Evolutionary conservation across 2,329 filamentous ascomycete genomes (phyloP), one percentile per base, ranked within the genome.

Genomic region (Boeremia lycopersici): DNA sequence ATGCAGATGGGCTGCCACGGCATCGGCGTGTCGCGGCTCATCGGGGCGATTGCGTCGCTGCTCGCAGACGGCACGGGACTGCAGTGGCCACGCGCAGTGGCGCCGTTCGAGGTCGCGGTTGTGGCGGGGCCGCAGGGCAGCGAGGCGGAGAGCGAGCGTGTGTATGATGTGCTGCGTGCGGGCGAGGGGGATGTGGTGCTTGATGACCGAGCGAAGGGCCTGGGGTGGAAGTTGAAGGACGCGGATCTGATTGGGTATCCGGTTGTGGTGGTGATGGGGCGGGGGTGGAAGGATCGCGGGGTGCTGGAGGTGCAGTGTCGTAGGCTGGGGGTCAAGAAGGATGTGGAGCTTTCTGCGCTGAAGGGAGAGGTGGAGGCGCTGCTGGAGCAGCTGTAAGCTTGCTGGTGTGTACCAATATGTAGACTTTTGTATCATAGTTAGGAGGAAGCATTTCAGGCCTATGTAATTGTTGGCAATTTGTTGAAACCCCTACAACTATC

Each of bases 1-100:
- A 82, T 96, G 68, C 86, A 96, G 61, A 99, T 99, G 95, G 95
- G 95, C 50, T 99, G 95, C 72, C 91, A 97, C 70, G 95, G 95
- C 0, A 96, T 99, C 57, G 95, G 95, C 1, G 86, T 99, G 15
- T 96, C 92, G 5, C 88, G 95, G 39, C 87, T 99, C 65, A 88
- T 99, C 57, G 92, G 89, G 8, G 91, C 95, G 1, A 86, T 95
- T 0, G 93, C 93, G 1, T 88, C 93, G 60, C 83, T 88, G 34
- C 79, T 91, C 9, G 82, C 86, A 0, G 91, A 96, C 62, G 70
- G 81, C 1, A 2, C 84, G 79, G 68, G 95, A 0, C 81, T 98
- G 7, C 91, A 91, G 65, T 99, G 95, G 95, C 95, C 95, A 0
- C 81, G 87, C 6, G 86, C 80, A 9, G 92, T 98, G 60, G 91